Evolutionary conservation across 768 basidiomycete species (phyloP), one percentile per base, ranked within the genome.

Genomic region (Lentinula edodes): DNA sequence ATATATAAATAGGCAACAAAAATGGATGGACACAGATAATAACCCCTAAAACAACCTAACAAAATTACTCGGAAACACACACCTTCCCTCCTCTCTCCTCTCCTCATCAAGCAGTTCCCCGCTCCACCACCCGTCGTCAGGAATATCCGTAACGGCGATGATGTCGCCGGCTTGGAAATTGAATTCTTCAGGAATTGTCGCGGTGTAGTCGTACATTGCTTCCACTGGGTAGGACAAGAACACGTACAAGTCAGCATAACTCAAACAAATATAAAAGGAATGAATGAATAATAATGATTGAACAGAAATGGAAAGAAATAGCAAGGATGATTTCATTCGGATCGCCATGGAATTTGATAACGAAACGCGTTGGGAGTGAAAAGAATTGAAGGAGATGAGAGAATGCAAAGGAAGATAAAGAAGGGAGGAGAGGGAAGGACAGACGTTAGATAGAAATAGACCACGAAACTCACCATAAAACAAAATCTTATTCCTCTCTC

Each of bases 101-200:
- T 72, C 69, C 63, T 81, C 78, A 61, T 79, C 77, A 6, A 81
- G 69, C 54, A 82, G 67, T 65, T 79, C 77, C 23, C 86, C 86
- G 60, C 80, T 80, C 86, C 86, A 88, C 86, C 86, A 88, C 1
- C 86, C 86, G 64, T 88, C 86, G 54, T 84, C 83, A 6, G 84
- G 84, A 3, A 84, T 86, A 28, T 76, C 74, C 0, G 83, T 85
- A 32, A 88, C 86, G 0, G 85, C 86, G 65, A 88, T 87, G 63
- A 87, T 82, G 69, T 88, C 86, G 18, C 82, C 83, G n/a, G 78
- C 71, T 66, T 86, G 83, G 80, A 88, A 88, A 64, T 84, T 81
- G 68, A 88, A 87, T 70, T 88, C 86, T 58, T 85, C 85, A 5
- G 80, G 77, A 63, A 79, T 80, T 15, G 76, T 74, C 1, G 82